phyloP scores from a whole-genome alignment of 2,329 filamentous ascomycete species.

The Pyrenophora teres region DNA sequence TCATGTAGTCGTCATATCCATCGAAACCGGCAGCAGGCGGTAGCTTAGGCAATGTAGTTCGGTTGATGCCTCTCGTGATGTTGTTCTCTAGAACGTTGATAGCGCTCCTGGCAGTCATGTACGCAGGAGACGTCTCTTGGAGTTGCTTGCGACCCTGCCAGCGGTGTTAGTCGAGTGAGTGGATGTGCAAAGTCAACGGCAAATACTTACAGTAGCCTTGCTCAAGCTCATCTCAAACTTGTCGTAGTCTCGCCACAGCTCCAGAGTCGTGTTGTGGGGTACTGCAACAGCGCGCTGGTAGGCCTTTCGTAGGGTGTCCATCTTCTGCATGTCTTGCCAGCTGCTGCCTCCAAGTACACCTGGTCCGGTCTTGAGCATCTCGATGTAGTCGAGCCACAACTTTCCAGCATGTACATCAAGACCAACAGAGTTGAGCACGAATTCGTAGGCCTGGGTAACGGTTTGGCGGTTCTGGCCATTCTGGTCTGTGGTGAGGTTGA shows the following conservation, averaged over 20 bases:
- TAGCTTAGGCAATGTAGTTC: conserved; percentile 77
- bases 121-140: conserved; percentile 87
- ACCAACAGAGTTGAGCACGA: conserved; percentile 86
- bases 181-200: not conserved
- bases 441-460: conserved; percentile 86
- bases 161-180: conserved; percentile 22
- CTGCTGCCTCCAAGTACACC: conserved; percentile 81
- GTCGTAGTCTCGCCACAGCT: conserved; percentile 96
- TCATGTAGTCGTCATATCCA: conserved; percentile 79
- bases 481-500: conserved; percentile 82
- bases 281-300: conserved; percentile 90
- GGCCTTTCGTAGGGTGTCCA: conserved; percentile 88
- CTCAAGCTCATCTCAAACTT: conserved; percentile 93
- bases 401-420: conserved; percentile 87
- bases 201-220: conserved; percentile 77
- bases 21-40: conserved; percentile 85
- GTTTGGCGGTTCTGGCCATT: conserved; percentile 76
- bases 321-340: conserved; percentile 98
- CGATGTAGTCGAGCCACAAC: conserved; percentile 93
- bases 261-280: conserved; percentile 80
- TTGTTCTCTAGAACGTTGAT: conserved; percentile 93
- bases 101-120: conserved; percentile 94
- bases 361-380: conserved; percentile 87
- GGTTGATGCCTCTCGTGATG: conserved; percentile 74
- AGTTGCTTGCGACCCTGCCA: conserved; percentile 85